Conservation (phyloP, 768 basidiomycete species). For the Paxillus ammoniavirescens region DNA sequence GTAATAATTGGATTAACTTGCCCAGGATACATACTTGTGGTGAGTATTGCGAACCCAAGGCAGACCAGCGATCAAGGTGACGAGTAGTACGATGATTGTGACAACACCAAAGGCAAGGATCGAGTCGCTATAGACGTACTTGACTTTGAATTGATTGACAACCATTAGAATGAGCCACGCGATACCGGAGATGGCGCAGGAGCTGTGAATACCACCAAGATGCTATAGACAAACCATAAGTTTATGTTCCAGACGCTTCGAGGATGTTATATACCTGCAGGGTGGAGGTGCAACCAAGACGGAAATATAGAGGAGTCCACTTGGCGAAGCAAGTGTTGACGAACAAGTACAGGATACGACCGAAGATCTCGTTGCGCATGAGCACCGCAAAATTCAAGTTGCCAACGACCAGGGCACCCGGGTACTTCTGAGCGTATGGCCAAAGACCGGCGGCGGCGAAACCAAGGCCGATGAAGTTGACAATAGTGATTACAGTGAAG, state of each 20-base stretch:
- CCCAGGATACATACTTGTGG: constrained; percentile 58
- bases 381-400: constrained; percentile 73
- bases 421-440: constrained; percentile 63
- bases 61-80: constrained; percentile 64
- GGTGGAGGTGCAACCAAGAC: constrained; percentile 70
- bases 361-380: constrained; percentile 81
- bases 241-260: neutral
- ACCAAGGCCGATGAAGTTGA: constrained; percentile 60
- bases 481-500: constrained; percentile 55
- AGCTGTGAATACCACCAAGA: constrained; percentile 78
- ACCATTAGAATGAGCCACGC: constrained; percentile 69
- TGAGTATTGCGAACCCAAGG: constrained; percentile 81
- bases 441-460: constrained; percentile 64
- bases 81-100: constrained; percentile 53
- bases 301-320: constrained; percentile 75
- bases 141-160: constrained; percentile 51
- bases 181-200: constrained; percentile 69
- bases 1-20: neutral
- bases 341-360: constrained; percentile 67
- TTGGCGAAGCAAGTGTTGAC: constrained; percentile 79
- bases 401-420: constrained; percentile 71
- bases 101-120: constrained; percentile 62
- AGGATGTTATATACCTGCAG: constrained; percentile 47
- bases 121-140: constrained; percentile 49
- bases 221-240: constrained; percentile 42